Conservation (phyloP, 2,329 filamentous ascomycete genomes). For the Exophiala sp. region DNA sequence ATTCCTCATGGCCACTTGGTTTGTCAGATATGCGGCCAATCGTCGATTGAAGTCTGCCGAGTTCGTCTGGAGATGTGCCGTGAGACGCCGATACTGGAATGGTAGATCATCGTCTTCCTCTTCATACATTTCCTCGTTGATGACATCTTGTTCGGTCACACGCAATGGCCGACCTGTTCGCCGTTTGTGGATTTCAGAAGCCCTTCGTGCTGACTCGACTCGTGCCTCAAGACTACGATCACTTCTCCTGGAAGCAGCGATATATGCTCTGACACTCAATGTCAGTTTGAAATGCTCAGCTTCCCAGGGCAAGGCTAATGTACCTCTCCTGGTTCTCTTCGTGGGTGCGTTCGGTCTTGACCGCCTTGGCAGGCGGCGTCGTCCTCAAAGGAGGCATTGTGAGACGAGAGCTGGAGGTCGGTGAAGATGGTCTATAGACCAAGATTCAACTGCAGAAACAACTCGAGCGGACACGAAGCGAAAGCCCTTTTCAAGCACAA, state of each 20-base stretch:
- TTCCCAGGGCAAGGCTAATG: not conserved
- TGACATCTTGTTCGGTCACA: constrained; percentile 78
- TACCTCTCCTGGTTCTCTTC: constrained; percentile 44
- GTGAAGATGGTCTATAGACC: too few relatives aligned
- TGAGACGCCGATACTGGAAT: constrained; percentile 58
- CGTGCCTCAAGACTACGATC: constrained; percentile 83
- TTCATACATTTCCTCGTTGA: constrained; percentile 93
- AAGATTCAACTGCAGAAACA: too few relatives aligned
- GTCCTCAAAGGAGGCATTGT: constrained; percentile 27
- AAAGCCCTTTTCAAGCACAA: too few relatives aligned
- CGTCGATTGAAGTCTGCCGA: constrained; percentile 58
- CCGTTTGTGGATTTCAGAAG: constrained; percentile 85
- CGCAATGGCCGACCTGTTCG: constrained; percentile 75
- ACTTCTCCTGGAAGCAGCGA: constrained; percentile 79
- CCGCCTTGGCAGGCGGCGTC: constrained; percentile 28
- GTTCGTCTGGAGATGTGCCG: constrained; percentile 55
- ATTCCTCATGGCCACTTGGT: constrained; percentile 52
- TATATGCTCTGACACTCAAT: constrained; percentile 63
- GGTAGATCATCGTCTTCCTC: constrained; percentile 81
- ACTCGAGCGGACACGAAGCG: too few relatives aligned
- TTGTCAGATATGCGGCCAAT: constrained; percentile 54
- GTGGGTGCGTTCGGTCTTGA: constrained; percentile 28
- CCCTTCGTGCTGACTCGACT: constrained; percentile 77
- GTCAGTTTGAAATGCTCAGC: constrained; percentile 21
- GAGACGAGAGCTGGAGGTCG: not conserved